phyloP scores from a whole-genome alignment of 257 asterid species.

The Solanum appendiculatum region DNA sequence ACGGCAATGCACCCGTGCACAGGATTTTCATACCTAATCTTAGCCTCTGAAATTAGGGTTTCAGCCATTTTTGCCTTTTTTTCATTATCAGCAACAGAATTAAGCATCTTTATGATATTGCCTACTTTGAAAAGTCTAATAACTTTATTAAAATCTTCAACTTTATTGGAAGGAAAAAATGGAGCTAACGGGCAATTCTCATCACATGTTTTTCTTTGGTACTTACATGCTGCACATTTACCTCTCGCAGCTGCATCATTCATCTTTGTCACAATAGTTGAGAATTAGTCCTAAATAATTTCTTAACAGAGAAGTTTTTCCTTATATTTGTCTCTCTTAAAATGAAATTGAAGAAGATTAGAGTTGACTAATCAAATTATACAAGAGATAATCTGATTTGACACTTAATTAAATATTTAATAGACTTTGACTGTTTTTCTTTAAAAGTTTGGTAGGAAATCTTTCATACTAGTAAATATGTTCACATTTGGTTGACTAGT shows the following conservation, averaged over 20 bases:
- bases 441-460: background rate
- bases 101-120: background rate
- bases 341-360: background rate
- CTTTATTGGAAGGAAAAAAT: background rate
- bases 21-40: background rate
- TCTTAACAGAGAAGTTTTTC: background rate
- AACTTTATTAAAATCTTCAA: background rate
- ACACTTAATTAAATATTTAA: background rate
- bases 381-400: background rate
- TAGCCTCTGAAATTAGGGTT: background rate
- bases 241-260: background rate
- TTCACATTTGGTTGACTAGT: background rate
- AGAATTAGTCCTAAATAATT: background rate
- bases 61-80: background rate
- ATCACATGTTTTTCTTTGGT: background rate
- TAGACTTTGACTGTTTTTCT: background rate
- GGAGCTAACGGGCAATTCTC: background rate
- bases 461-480: background rate
- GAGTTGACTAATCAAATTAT: background rate
- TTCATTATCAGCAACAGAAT: background rate
- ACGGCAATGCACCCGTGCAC: background rate
- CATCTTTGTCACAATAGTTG: background rate
- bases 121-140: background rate
- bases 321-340: background rate
- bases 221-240: background rate